Percentiles rank a stretch among this genome's conserved stretches.
These are phyloP conservation scores for Periconia sp. DNA, from an alignment of 2,329 filamentous ascomycete species.

Conservation along the genomic window DNA sequence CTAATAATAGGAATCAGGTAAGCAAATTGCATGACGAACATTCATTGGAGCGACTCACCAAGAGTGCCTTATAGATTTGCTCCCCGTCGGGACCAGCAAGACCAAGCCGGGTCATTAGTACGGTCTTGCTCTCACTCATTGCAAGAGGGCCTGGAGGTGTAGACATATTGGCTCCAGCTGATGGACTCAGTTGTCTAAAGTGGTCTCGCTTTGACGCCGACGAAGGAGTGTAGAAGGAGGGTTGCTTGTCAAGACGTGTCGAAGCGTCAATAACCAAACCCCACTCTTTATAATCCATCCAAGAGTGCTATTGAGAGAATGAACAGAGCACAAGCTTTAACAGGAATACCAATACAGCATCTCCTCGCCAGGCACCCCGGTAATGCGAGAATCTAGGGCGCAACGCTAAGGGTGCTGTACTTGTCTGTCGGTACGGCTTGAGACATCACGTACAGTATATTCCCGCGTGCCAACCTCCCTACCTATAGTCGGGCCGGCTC, in stretches of 20 bases:
- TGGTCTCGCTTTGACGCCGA: background rate
- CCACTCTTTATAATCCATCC: conserved; percentile 6
- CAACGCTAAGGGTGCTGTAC: conserved; percentile 11
- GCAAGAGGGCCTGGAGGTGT: conserved; percentile 35
- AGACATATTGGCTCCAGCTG: background rate
- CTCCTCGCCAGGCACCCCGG: background rate
- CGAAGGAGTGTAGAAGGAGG: background rate
- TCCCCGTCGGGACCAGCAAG: conserved; percentile 33
- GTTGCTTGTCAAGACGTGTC: no score
- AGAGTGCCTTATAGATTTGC: conserved; percentile 46
- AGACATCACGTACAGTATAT: conserved; percentile 12
- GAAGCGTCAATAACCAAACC: background rate
- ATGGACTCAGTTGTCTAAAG: background rate
- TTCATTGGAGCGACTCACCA: conserved; percentile 29
- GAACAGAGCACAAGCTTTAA: background rate
- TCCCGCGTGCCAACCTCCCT: conserved; percentile 11
- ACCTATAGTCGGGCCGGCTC: conserved; percentile 20
- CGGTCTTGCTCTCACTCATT: conserved; percentile 49
- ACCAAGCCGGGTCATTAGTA: conserved; percentile 47
- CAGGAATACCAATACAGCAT: background rate
- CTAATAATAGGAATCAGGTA: conserved; percentile 23
- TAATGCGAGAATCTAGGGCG: conserved; percentile 18
- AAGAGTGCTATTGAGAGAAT: background rate
- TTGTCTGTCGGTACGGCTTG: conserved; percentile 15
- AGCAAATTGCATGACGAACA: conserved; percentile 9